Conservation (phyloP, 1,139 yeast species). For the Kodamaea alishanica region DNA sequence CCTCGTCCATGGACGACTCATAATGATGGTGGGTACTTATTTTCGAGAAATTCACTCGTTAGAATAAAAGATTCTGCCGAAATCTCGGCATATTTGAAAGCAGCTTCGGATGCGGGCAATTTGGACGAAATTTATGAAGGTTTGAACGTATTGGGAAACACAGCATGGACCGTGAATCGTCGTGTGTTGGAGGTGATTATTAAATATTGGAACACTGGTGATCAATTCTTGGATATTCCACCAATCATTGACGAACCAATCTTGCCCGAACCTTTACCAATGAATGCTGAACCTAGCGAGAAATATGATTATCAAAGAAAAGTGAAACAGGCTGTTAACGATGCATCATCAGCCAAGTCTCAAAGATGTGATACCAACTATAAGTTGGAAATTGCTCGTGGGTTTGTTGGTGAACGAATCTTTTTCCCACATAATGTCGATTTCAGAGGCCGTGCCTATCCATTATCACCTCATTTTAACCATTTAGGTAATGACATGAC, state of each 20-base stretch:
- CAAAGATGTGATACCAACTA: conserved; percentile 92
- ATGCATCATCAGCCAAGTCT: conserved; percentile 68
- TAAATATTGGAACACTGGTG: conserved; percentile 83
- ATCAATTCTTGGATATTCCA: conserved; percentile 79
- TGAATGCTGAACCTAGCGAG: conserved; percentile 67
- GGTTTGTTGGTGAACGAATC: conserved; percentile 82
- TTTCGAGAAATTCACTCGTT: conserved; percentile 58
- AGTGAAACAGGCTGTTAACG: conserved; percentile 55
- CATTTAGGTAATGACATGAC: conserved; percentile 92
- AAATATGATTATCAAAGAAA: conserved; percentile 64
- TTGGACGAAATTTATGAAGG: conserved; percentile 72
- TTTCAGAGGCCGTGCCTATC: conserved; percentile 95
- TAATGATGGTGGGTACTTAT: conserved; percentile 81
- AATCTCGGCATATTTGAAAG: conserved; percentile 80
- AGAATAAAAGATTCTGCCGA: conserved; percentile 87
- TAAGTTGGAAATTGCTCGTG: conserved; percentile 91
- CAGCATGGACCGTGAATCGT: conserved; percentile 91
- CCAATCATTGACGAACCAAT: conserved; percentile 49
- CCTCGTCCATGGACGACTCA: conserved; percentile 85
- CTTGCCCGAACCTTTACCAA: conserved; percentile 64
- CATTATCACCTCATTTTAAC: conserved; percentile 73
- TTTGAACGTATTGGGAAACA: conserved; percentile 78
- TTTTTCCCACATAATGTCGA: conserved; percentile 93
- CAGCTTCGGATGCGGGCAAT: conserved; percentile 71
- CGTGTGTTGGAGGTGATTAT: conserved; percentile 65